Base-by-base conservation (phyloP, 1,284 basidiomycete species). In the Cutaneotrichosporon sp. region DNA sequence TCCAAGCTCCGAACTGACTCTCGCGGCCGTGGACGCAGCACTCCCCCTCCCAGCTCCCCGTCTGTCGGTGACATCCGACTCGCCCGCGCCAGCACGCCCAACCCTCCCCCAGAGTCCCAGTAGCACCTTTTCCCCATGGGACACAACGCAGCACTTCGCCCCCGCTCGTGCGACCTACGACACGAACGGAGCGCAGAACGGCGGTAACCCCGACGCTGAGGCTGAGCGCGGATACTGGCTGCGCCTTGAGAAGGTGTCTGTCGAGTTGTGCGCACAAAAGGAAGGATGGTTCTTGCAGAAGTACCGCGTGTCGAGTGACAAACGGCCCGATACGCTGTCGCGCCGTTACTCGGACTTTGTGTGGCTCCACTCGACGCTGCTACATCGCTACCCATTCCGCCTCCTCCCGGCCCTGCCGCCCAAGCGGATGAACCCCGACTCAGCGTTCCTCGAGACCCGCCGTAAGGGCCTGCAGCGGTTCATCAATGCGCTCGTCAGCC, bases 381-480 rank as follows among this genome's bases (percentile, higher is more conserved):
- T 87, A 18, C 78, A 79, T 60, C 78, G 82, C 58, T 81, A 81
- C 65, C 93, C 94, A 0, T 97, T 97, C 85, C 87, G 94, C 40
- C 82, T 97, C n/a, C 84, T 96, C 65, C 89, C 91, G n/a, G 82
- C 87, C 2, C 81, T 97, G 40, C 94, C 94, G 10, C 94, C 94
- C 0, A 97, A 97, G 78, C 86, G 91, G 53, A 84, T 97, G 66
- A 90, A 90, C 76, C 88, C 90, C 56, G 93, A 96, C 74, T 90
- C 90, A 56, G 83, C 85, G 50, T 97, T 97, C 74, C 81, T 97
- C 53, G 93, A 97, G 74, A 89, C 94, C 74, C 85, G 94, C 81
- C 85, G 90, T 72, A 88, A 89, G 75, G 92, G 91, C 6, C 83
- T 97, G n/a, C 82, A 86, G 32, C 84, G 94, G 56, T 91, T 90